A percentile compares a stretch with the other conserved stretches of the same genome.
Evolutionary conservation across 208 protist species (phyloP).

Genomic region (Trypanosoma lewisi): DNA sequence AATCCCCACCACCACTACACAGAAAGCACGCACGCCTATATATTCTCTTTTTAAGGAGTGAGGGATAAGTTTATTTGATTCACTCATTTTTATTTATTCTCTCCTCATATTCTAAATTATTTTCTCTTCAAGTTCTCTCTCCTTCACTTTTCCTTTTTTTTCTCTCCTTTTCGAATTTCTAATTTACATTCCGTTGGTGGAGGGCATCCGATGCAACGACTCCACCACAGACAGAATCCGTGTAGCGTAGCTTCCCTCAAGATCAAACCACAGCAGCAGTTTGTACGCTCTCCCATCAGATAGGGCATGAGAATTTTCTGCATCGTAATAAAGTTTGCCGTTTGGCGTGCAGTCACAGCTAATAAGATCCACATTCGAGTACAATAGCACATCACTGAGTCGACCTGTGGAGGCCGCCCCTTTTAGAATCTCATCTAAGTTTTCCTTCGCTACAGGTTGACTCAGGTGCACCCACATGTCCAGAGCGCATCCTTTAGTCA

Average conservation of each 20-base stretch:
- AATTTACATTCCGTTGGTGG: slow-evolving; percentile 21
- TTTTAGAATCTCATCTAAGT: slow-evolving; percentile 91
- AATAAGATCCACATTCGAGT: slow-evolving; percentile 29
- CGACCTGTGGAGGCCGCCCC: slow-evolving; percentile 30
- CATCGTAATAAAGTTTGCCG: slow-evolving; percentile 42
- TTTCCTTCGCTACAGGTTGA: slow-evolving; percentile 88
- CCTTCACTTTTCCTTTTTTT: not conserved
- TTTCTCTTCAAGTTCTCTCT: not conserved
- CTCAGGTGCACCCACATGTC: slow-evolving; percentile 92
- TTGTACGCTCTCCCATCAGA: slow-evolving; percentile 34
- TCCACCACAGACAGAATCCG: slow-evolving; percentile 24
- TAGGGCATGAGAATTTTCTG: slow-evolving; percentile 24
- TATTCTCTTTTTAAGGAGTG: no score
- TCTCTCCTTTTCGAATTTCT: not conserved
- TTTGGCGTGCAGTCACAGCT: slow-evolving; percentile 42
- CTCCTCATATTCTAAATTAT: not conserved
- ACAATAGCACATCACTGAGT: slow-evolving; percentile 77
- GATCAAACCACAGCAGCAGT: slow-evolving; percentile 59
- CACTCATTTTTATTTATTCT: no score
- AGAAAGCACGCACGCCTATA: no score
- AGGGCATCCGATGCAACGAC: slow-evolving; percentile 12
- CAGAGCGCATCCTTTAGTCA: slow-evolving; percentile 96
- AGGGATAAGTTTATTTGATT: no score
- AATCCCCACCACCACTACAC: no score
- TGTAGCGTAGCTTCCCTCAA: slow-evolving; percentile 32